phyloP scores from a whole-genome alignment of 192 early-diverging fungal species.

The Mortierella alpina region DNA sequence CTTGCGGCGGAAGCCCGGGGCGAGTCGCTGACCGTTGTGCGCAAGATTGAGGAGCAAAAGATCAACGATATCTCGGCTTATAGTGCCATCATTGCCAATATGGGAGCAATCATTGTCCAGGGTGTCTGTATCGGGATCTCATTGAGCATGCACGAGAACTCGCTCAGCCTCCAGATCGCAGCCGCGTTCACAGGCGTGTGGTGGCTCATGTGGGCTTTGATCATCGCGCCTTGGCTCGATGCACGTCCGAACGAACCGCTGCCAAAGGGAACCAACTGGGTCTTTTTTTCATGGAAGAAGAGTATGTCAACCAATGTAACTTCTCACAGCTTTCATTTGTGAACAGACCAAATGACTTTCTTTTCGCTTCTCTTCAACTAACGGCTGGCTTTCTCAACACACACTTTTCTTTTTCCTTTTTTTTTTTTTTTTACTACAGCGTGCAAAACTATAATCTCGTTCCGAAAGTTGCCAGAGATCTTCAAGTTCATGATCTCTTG shows the following conservation, averaged over 20 bases:
- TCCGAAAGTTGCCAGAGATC: constrained; percentile 57
- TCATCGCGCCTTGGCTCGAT: constrained; percentile 44
- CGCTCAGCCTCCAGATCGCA: constrained; percentile 47
- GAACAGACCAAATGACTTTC: no score
- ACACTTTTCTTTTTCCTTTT: constrained; percentile 2
- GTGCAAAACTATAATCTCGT: constrained; percentile 40
- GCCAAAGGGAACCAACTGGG: constrained; percentile 56
- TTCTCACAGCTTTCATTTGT: neutral
- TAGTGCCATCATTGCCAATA: constrained; percentile 5
- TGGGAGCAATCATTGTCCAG: constrained; percentile 17
- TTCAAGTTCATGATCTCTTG: constrained; percentile 72
- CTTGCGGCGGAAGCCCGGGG: constrained; percentile 15
- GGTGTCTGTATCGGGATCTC: constrained; percentile 37
- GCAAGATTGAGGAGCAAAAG: constrained; percentile 29
- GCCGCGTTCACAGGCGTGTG: constrained; percentile 57
- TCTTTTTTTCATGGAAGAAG: constrained; percentile 51
- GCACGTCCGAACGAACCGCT: constrained; percentile 53
- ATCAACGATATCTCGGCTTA: constrained; percentile 51
- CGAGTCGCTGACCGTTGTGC: neutral
- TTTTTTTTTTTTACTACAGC: constrained; percentile 12
- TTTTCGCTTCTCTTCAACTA: no score
- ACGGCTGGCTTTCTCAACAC: no score
- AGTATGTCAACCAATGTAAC: constrained; percentile 17
- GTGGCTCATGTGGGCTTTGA: constrained; percentile 57
- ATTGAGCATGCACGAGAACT: constrained; percentile 5